phyloP scores from a whole-genome alignment of 1,139 yeast genomes.

The Scheffersomyces parashehatae region DNA sequence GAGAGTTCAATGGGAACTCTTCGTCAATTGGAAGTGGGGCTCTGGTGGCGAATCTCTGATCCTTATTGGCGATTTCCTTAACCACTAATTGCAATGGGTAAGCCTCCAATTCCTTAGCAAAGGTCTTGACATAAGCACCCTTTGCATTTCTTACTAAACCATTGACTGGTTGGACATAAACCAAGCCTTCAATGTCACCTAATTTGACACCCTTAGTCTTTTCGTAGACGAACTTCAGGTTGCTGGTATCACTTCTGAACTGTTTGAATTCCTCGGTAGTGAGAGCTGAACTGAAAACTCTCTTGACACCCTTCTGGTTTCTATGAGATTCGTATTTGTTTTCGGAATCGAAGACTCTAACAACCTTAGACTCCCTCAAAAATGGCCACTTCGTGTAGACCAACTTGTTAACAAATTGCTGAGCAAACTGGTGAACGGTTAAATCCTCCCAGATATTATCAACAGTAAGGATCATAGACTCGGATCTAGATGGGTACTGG shows the following conservation, averaged over 20 bases:
- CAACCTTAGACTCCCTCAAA: conserved; percentile 75
- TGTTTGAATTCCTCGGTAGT: conserved; percentile 40
- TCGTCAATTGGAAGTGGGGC: conserved; percentile 76
- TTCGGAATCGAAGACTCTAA: conserved; percentile 59
- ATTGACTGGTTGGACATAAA: conserved; percentile 70
- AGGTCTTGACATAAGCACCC: conserved; percentile 81
- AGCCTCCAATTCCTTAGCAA: conserved; percentile 49
- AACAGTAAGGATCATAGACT: conserved; percentile 71
- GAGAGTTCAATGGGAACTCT: conserved; percentile 76
- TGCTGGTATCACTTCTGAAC: conserved; percentile 34
- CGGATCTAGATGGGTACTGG: conserved; percentile 82
- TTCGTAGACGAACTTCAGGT: conserved; percentile 38
- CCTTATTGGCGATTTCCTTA: conserved; percentile 71
- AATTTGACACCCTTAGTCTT: conserved; percentile 60
- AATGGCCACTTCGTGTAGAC: conserved; percentile 90
- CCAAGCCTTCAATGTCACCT: conserved; percentile 56
- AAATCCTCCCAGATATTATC: conserved; percentile 51
- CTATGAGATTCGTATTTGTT: conserved; percentile 47
- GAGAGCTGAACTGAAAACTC: conserved; percentile 42
- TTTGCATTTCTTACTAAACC: conserved; percentile 70
- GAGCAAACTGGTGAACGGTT: conserved; percentile 59
- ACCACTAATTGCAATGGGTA: conserved; percentile 82
- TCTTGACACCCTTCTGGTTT: conserved; percentile 25
- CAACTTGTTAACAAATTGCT: conserved; percentile 55
- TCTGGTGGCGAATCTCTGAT: conserved; percentile 69